Percentiles rank a stretch among this genome's conserved stretches.
Conservation (phyloP, 495 filamentous ascomycete genomes). For the Podospora australis region DNA sequence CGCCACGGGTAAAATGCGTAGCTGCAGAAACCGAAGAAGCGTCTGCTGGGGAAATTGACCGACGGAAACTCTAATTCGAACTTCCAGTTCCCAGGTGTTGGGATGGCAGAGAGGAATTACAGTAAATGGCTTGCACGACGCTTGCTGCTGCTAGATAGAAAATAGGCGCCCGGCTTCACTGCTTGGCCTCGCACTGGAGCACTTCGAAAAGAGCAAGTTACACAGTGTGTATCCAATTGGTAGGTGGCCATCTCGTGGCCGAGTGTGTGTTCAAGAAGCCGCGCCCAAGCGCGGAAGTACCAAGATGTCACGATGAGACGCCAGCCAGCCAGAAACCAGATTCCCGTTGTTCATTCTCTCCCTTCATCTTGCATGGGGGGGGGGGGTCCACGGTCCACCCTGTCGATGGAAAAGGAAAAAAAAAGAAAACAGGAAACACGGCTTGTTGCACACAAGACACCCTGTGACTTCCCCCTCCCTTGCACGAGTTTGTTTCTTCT, state of each 20-base stretch:
- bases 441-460: too few species aligned
- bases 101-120: too few species aligned
- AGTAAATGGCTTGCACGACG: too few species aligned
- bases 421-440: not conserved
- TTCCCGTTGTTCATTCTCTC: not conserved
- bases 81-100: not conserved
- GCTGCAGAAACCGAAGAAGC: not conserved
- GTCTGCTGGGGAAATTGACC: not conserved
- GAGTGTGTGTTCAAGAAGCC: constrained; percentile 2
- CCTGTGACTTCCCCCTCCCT: not conserved
- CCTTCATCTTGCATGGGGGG: too few species aligned
- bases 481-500: too few species aligned
- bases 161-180: constrained; percentile 4
- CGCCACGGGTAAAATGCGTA: not conserved
- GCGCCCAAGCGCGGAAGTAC: constrained; percentile 13
- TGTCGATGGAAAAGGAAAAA: too few species aligned
- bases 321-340: constrained; percentile 3
- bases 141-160: not conserved
- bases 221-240: not conserved
- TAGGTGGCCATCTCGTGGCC: not conserved
- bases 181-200: too few species aligned
- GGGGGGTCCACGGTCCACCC: too few species aligned
- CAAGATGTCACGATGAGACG: constrained; percentile 17
- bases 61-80: not conserved
- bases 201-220: not conserved